phyloP scores from a whole-genome alignment of 345 rosid species.

The Syzygium grande region DNA sequence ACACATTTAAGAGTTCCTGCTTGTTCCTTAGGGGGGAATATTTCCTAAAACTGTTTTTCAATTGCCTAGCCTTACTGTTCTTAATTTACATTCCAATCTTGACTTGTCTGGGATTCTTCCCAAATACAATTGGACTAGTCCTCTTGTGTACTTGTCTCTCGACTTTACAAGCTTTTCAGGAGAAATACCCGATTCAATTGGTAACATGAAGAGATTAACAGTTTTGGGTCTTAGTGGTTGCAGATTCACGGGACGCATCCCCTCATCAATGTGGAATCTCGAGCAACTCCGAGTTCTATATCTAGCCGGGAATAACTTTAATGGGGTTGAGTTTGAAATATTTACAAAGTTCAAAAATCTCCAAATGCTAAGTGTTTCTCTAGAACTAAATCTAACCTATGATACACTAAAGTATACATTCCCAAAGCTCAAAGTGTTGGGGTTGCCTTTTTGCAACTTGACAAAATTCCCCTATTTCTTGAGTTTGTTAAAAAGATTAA shows the following conservation, averaged over 20 bases:
- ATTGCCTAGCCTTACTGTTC: not conserved
- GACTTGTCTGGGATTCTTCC: not conserved
- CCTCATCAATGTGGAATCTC: no score
- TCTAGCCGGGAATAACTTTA: no score
- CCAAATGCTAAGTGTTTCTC: rapidly evolving
- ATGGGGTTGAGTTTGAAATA: no score
- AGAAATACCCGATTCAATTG: not conserved
- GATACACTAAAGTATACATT: no score
- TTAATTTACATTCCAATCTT: rapidly evolving
- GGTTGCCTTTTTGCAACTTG: no score
- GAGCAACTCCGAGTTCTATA: no score
- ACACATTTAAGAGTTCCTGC: rapidly evolving
- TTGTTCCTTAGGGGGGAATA: not conserved
- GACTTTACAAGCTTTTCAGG: rapidly evolving
- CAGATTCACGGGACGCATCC: not conserved
- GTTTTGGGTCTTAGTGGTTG: rapidly evolving
- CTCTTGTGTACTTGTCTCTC: not conserved
- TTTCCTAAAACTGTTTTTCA: not conserved
- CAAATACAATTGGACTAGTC: not conserved
- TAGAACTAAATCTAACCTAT: no score
- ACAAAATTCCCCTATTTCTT: no score
- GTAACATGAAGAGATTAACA: not conserved
- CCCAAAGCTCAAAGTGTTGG: no score
- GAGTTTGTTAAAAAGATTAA: no score
- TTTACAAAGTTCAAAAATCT: no score